Conservation (phyloP, 139 green algal species). For the Edaphochlamys debaryana region DNA sequence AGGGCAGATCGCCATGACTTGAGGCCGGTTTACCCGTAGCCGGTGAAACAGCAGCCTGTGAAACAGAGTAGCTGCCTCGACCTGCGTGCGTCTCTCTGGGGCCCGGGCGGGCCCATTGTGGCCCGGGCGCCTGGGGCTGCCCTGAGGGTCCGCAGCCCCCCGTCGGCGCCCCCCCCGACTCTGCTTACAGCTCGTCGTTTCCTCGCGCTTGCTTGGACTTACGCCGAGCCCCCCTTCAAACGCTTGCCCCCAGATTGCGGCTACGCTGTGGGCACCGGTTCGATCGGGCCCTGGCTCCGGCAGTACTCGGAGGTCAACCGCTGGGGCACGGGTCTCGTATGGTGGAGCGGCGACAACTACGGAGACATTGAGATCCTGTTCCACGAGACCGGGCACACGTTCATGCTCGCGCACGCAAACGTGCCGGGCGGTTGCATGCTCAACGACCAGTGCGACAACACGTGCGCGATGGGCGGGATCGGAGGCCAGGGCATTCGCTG, state of each 20-base stretch:
- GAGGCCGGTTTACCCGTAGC: too few relatives aligned
- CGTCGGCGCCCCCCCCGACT: too few relatives aligned
- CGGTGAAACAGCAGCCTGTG: too few relatives aligned
- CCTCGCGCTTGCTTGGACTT: too few relatives aligned
- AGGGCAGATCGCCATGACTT: too few relatives aligned
- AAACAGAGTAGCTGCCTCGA: too few relatives aligned
- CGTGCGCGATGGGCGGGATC: slow-evolving; percentile 8
- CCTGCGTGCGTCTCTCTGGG: too few relatives aligned
- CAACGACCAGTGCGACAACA: slow-evolving; percentile 26
- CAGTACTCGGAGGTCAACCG: background rate
- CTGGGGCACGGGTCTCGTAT: slow-evolving; percentile 26
- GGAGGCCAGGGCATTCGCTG: slow-evolving; percentile 12
- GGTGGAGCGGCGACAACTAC: background rate
- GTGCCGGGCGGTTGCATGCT: background rate
- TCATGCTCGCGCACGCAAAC: slow-evolving; percentile 4
- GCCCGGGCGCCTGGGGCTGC: too few relatives aligned
- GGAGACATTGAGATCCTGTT: slow-evolving; percentile 10
- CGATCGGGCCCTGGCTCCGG: slow-evolving; percentile 6
- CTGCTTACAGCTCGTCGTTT: too few relatives aligned
- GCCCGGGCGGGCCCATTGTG: too few relatives aligned
- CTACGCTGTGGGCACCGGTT: background rate
- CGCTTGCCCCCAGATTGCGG: slow-evolving; percentile 3
- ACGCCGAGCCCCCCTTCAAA: too few relatives aligned
- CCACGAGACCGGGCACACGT: slow-evolving; percentile 16
- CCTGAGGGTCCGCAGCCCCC: too few relatives aligned